phyloP scores from a whole-genome alignment of 345 rosid genomes.

The Cardamine occulta region DNA sequence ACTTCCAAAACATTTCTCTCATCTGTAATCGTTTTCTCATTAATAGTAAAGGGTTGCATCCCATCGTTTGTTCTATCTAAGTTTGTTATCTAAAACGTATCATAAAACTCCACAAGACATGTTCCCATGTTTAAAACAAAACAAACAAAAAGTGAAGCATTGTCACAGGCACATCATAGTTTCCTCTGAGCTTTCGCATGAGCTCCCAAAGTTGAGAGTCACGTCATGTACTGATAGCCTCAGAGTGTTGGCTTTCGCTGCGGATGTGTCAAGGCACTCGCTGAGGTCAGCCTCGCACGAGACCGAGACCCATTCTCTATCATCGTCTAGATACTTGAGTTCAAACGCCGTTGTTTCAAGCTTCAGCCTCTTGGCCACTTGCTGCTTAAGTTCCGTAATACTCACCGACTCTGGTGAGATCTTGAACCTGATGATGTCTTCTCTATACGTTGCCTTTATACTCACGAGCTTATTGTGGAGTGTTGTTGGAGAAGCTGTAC shows the following conservation, averaged over 20 bases:
- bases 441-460: conserved; percentile 80
- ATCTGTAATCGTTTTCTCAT: too few species aligned
- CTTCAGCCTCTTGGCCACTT: conserved; percentile 87
- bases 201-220: conserved; percentile 71
- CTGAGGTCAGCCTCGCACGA: conserved; percentile 83
- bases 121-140: not conserved
- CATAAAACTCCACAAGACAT: conserved; percentile 25
- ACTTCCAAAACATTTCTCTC: too few species aligned
- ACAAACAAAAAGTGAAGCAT: conserved; percentile 22
- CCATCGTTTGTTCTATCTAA: too few species aligned
- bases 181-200: conserved; percentile 87
- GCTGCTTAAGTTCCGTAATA: conserved; percentile 68
- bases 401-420: conserved; percentile 56
- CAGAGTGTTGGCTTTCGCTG: conserved; percentile 44
- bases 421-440: conserved; percentile 82
- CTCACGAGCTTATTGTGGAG: conserved; percentile 47
- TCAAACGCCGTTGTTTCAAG: conserved; percentile 76
- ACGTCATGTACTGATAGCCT: conserved; percentile 74
- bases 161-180: conserved; percentile 43
- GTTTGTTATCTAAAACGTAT: too few species aligned
- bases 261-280: conserved; percentile 72
- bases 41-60: too few species aligned
- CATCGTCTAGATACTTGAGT: conserved; percentile 83
- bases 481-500: conserved; percentile 28
- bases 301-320: conserved; percentile 80